These are phyloP conservation scores for Xylaria hypoxylon DNA, from an alignment of 2,329 filamentous ascomycete genomes.

Conservation along the genomic window DNA sequence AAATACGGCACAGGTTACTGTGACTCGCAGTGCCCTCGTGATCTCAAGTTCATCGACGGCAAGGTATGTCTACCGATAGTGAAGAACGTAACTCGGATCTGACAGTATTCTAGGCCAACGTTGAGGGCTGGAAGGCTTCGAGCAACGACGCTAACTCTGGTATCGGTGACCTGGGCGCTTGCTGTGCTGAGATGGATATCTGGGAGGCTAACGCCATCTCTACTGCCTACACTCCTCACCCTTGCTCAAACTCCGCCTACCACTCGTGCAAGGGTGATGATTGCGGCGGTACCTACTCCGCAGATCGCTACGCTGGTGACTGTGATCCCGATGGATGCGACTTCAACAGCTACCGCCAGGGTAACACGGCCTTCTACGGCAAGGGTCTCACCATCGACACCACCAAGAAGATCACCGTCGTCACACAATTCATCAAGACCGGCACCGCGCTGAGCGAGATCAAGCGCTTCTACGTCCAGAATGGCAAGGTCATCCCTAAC, in stretches of 20 bases:
- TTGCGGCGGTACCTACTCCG: slow-evolving; percentile 61
- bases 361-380: slow-evolving; percentile 69
- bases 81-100: slow-evolving; percentile 4
- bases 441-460: slow-evolving; percentile 63
- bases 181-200: slow-evolving; percentile 70
- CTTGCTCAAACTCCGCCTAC: slow-evolving; percentile 62
- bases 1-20: slow-evolving; percentile 70
- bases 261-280: slow-evolving; percentile 58
- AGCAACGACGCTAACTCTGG: slow-evolving; percentile 63
- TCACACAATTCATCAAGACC: slow-evolving; percentile 68
- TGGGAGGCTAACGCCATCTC: slow-evolving; percentile 73
- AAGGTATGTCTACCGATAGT: slow-evolving; percentile 37
- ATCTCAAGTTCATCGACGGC: slow-evolving; percentile 65
- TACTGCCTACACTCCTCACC: slow-evolving; percentile 70
- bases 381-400: slow-evolving; percentile 66
- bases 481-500: slow-evolving; percentile 62
- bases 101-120: slow-evolving; percentile 53
- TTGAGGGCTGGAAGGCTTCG: slow-evolving; percentile 60
- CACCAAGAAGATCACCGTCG: slow-evolving; percentile 65
- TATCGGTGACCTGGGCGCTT: slow-evolving; percentile 60
- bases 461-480: slow-evolving; percentile 69
- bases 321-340: slow-evolving; percentile 75
- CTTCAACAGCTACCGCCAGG: slow-evolving; percentile 73
- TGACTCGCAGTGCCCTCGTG: slow-evolving; percentile 60
- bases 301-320: slow-evolving; percentile 65